A percentile compares a stretch with the other conserved stretches of the same genome.
Conservation (phyloP, 176 grass and related monocot species). For the Aechmea fasciata region DNA sequence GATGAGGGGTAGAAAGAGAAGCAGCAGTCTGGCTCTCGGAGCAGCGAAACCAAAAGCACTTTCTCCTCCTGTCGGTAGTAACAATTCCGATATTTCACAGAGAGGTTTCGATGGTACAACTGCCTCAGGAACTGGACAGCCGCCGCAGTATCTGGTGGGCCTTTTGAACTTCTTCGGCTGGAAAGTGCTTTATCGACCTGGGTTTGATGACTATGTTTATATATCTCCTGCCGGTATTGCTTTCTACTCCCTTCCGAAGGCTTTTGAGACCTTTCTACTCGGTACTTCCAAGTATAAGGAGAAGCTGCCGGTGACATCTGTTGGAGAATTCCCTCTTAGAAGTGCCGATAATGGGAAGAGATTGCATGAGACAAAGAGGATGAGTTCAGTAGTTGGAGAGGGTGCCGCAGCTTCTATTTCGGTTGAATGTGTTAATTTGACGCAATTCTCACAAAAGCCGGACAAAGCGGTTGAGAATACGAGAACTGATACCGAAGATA, state of each 20-base stretch:
- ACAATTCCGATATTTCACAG: conserved; percentile 1
- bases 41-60: neutral
- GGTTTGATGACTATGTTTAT: conserved; percentile 21
- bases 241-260: conserved; percentile 32
- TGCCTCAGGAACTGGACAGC: neutral
- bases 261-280: conserved; percentile 37
- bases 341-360: neutral
- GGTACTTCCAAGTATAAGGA: conserved; percentile 42
- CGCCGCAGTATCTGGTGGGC: conserved; percentile 26
- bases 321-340: conserved; percentile 4
- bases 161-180: conserved; percentile 36
- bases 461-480: neutral
- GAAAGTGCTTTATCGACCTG: conserved; percentile 25
- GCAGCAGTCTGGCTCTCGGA: neutral
- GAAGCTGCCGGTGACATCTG: conserved; percentile 3
- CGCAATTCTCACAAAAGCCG: neutral
- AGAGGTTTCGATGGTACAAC: neutral
- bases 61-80: neutral
- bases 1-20: conserved; percentile 14
- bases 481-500: neutral
- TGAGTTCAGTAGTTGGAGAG: neutral
- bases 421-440: neutral
- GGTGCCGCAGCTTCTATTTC: neutral
- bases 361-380: neutral
- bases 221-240: conserved; percentile 26